These are phyloP conservation scores for Didymosphaeria variabile DNA, from an alignment of 2,329 filamentous ascomycete species.

Conservation along the genomic window DNA sequence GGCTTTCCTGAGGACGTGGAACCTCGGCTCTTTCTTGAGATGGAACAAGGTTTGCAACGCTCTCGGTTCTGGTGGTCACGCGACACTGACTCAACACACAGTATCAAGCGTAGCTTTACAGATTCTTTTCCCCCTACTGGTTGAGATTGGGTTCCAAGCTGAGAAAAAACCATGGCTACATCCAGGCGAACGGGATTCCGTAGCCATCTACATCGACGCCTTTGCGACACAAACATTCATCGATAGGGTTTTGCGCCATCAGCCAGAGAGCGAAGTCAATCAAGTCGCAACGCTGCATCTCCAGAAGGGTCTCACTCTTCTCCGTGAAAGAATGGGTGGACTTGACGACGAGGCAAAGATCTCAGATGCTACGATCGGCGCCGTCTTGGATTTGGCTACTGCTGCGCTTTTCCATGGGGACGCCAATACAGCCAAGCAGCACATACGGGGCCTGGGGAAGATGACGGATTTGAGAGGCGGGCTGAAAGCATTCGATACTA, in stretches of 20 bases:
- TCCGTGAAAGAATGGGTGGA: slow-evolving; percentile 42
- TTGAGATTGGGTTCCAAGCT: neutral
- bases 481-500: slow-evolving; percentile 38
- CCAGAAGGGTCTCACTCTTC: slow-evolving; percentile 36
- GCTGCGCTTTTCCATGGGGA: slow-evolving; percentile 44
- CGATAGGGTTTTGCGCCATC: neutral
- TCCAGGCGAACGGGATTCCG: neutral
- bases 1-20: neutral
- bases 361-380: slow-evolving; percentile 43
- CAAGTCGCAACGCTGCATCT: slow-evolving; percentile 31
- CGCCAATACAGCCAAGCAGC: slow-evolving; percentile 36
- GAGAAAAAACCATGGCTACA: neutral
- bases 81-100: neutral
- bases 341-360: slow-evolving; percentile 30
- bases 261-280: slow-evolving; percentile 15
- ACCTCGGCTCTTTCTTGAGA: neutral
- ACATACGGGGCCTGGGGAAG: slow-evolving; percentile 50
- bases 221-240: neutral
- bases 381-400: slow-evolving; percentile 44
- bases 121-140: neutral
- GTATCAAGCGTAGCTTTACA: neutral
- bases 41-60: neutral
- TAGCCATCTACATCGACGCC: neutral
- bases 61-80: too few relatives aligned
- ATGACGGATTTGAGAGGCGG: slow-evolving; percentile 53